Conservation (phyloP, 495 filamentous ascomycete species). For the Talaromyces trachyspermus region DNA sequence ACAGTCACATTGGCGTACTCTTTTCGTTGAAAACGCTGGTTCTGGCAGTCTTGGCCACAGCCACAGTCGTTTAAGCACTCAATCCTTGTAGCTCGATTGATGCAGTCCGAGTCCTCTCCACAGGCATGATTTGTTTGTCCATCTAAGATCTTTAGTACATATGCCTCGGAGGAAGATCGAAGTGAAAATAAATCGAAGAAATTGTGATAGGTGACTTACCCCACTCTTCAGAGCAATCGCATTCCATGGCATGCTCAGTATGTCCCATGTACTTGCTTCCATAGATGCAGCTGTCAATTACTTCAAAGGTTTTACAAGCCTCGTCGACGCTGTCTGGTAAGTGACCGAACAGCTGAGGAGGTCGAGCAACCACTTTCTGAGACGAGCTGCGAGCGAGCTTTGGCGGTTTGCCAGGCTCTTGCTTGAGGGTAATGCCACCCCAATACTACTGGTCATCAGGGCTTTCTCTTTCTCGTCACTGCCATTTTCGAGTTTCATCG, state of each 20-base stretch:
- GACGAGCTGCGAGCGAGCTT: conserved; percentile 70
- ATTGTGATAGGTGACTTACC: conserved; percentile 58
- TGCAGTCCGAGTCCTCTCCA: conserved; percentile 95
- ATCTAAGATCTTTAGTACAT: conserved; percentile 9
- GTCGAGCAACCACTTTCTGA: conserved; percentile 55
- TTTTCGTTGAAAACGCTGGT: conserved; percentile 88
- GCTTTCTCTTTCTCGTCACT: conserved; percentile 5
- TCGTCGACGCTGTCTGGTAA: conserved; percentile 68
- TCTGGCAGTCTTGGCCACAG: conserved; percentile 83
- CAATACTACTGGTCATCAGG: conserved; percentile 33
- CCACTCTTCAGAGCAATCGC: conserved; percentile 93
- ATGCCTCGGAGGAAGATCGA: conserved; percentile 15
- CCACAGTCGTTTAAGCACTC: conserved; percentile 83
- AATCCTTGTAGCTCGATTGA: conserved; percentile 97
- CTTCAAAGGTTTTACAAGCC: conserved; percentile 66
- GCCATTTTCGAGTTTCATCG: conserved; percentile 25
- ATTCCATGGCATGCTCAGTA: conserved; percentile 89
- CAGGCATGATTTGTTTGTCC: conserved; percentile 65
- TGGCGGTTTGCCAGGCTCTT: conserved; percentile 59
- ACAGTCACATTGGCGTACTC: conserved; percentile 89
- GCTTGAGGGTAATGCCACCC: conserved; percentile 55
- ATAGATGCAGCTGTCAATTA: conserved; percentile 78
- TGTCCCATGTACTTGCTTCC: conserved; percentile 81
- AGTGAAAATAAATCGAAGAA: conserved; percentile 11
- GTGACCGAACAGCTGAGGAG: conserved; percentile 59